Evolutionary conservation across 2,329 filamentous ascomycete species (phyloP).

Genomic region (Aspergillus tamarii): DNA sequence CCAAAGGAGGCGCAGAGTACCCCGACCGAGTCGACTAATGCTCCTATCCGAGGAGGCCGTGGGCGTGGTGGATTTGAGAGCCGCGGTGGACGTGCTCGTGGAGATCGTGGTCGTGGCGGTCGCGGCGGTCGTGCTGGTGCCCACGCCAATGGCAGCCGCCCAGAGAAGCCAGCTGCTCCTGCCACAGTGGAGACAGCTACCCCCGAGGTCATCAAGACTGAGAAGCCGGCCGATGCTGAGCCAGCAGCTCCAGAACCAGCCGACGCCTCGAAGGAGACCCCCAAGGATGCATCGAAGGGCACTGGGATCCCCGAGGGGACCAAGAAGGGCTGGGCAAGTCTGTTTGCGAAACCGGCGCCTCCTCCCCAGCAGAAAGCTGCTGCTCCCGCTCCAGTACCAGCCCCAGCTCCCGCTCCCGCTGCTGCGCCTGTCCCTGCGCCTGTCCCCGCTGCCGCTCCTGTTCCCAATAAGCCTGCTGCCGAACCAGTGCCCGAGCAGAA

Average conservation of each 20-base stretch:
- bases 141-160: conserved; percentile 48
- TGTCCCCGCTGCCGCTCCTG: conserved; percentile 19
- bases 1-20: conserved; percentile 46
- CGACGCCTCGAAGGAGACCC: conserved; percentile 18
- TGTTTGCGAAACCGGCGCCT: conserved; percentile 68
- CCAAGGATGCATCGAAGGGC: conserved; percentile 32
- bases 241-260: conserved; percentile 24
- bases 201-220: conserved; percentile 30
- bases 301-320: conserved; percentile 42
- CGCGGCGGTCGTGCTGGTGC: conserved; percentile 49
- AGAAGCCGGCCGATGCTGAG: conserved; percentile 25
- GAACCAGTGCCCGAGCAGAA: conserved; percentile 17
- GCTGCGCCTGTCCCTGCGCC: conserved; percentile 29
- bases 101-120: conserved; percentile 52
- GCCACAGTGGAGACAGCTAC: conserved; percentile 21
- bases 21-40: conserved; percentile 37
- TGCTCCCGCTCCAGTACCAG: conserved; percentile 39
- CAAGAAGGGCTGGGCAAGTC: conserved; percentile 69
- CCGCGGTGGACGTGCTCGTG: conserved; percentile 51
- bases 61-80: conserved; percentile 52
- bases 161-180: conserved; percentile 33
- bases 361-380: conserved; percentile 57
- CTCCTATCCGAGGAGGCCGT: conserved; percentile 45
- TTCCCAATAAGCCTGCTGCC: conserved; percentile 13
- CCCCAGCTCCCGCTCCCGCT: conserved; percentile 19